Evolutionary conservation across 805 yeast species (phyloP), one percentile per base, ranked within the genome.

Genomic region (Starmerella sp.): DNA sequence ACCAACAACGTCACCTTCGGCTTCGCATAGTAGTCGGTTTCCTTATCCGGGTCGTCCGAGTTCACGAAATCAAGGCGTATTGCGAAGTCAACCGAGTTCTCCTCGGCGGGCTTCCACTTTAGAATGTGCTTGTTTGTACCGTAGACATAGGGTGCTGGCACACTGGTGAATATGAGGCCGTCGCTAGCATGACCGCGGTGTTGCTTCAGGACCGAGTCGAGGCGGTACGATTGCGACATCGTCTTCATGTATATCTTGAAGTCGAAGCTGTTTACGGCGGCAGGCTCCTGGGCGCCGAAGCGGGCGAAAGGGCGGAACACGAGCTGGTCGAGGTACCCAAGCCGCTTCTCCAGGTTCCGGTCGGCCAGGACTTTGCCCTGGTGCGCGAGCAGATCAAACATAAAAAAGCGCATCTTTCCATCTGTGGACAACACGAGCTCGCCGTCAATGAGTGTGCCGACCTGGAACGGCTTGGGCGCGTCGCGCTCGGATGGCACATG

Each of bases 81-180:
- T 66, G 82, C 82, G 70, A 87, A 93, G 69, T 93, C 99, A 45
- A 95, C 80, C 0, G 97, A 84, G 63, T 93, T 95, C 68, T 91
- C 98, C 59, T 86, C 86, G 11, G 95, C 87, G 2, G 98, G 97
- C 66, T 93, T 93, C 99, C 99, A 93, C 70, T 95, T 93, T 54
- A 93, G 71, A 50, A 93, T 73, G 6, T 88, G 80, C 0, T 80
- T 77, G 68, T 93, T 97, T 0, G 97, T 91, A 13, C 97, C 97
- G 59, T 83, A 80, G 3, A 80, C 75, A 69, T 93, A 93, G 0
- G 96, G 95, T 0, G 91, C 80, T 52, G 81, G 87, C 45, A 95
- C 84, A 60, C 95, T 87, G 1, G 99, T 93, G 68, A 89, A 86
- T 57, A 93, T 87, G 31, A 93, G 76, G 0, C 99, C 99, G 71